Evolutionary conservation across 2,329 filamentous ascomycete genomes (phyloP).

Genomic region (Talaromyces sp.): DNA sequence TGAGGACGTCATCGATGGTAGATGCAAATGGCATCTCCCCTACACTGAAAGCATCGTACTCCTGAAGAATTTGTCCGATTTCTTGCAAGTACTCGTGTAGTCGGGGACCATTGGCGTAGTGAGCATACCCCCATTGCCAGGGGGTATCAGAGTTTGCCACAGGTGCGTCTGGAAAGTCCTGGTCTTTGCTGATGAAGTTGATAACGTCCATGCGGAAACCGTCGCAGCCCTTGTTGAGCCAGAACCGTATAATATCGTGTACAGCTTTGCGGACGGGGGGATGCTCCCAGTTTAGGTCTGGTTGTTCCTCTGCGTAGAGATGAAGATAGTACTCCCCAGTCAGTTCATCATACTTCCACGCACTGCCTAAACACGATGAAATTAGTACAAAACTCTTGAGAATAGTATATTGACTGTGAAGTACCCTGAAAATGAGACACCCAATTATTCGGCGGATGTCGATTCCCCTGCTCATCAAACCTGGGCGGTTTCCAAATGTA

Average conservation of each 20-base stretch:
- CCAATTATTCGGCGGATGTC: constrained; percentile 70
- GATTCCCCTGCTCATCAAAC: constrained; percentile 52
- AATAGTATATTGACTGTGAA: no score
- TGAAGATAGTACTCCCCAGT: constrained; percentile 72
- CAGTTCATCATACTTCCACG: constrained; percentile 60
- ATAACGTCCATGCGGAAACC: constrained; percentile 73
- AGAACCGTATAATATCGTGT: constrained; percentile 70
- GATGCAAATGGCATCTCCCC: constrained; percentile 55
- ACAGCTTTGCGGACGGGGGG: constrained; percentile 62
- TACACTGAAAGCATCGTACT: constrained; percentile 56
- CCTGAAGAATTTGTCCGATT: constrained; percentile 49
- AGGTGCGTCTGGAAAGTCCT: constrained; percentile 47
- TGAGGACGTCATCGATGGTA: constrained; percentile 47
- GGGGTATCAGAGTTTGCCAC: constrained; percentile 24
- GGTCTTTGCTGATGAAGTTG: constrained; percentile 65
- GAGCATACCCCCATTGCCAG: constrained; percentile 35
- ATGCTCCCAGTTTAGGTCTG: constrained; percentile 83
- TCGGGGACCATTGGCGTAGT: constrained; percentile 54
- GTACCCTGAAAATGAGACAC: constrained; percentile 42
- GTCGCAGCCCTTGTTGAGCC: constrained; percentile 68
- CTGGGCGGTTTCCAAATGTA: constrained; percentile 56
- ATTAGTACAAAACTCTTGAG: not conserved
- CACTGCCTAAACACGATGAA: constrained; percentile 26
- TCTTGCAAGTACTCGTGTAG: constrained; percentile 55
- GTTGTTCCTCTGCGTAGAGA: constrained; percentile 69